Evolutionary conservation across 768 basidiomycete species (phyloP).

Genomic region (Cubamyces sp.): DNA sequence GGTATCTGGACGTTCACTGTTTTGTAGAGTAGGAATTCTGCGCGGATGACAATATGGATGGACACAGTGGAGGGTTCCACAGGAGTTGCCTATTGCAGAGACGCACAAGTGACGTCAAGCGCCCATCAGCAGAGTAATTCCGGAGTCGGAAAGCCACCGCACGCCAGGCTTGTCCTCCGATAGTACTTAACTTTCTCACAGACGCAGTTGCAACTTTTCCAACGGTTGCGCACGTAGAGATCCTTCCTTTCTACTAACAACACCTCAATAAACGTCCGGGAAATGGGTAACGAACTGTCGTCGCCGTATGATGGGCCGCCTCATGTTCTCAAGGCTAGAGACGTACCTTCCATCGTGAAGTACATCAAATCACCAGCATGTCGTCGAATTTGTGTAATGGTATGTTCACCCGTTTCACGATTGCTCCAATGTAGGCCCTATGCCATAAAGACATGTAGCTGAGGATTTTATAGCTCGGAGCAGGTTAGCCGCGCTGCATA

Average conservation of each 20-base stretch:
- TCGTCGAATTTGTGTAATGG: slow-evolving; percentile 76
- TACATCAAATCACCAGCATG: slow-evolving; percentile 73
- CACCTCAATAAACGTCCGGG: background rate
- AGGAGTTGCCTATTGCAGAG: slow-evolving; percentile 4
- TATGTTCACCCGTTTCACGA: slow-evolving; percentile 36
- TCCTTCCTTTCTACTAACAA: background rate
- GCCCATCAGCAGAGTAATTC: background rate
- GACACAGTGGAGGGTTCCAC: background rate
- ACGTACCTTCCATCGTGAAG: slow-evolving; percentile 55
- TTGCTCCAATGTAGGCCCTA: background rate
- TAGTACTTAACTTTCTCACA: slow-evolving; percentile 1
- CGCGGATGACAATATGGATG: background rate
- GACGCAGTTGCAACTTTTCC: background rate
- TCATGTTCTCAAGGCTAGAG: slow-evolving; percentile 38
- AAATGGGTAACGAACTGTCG: slow-evolving; percentile 26
- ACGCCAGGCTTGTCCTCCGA: too few species aligned
- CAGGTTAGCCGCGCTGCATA: slow-evolving; percentile 50
- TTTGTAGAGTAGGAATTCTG: background rate
- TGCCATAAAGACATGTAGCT: background rate
- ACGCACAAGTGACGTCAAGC: slow-evolving; percentile 7
- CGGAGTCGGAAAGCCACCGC: background rate
- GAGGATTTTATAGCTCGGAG: slow-evolving; percentile 55
- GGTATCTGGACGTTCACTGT: background rate
- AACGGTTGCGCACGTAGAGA: too few species aligned
- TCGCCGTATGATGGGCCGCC: slow-evolving; percentile 29